Evolutionary conservation across 2,329 filamentous ascomycete species (phyloP).

Genomic region (Cordyceps cateniannulata): DNA sequence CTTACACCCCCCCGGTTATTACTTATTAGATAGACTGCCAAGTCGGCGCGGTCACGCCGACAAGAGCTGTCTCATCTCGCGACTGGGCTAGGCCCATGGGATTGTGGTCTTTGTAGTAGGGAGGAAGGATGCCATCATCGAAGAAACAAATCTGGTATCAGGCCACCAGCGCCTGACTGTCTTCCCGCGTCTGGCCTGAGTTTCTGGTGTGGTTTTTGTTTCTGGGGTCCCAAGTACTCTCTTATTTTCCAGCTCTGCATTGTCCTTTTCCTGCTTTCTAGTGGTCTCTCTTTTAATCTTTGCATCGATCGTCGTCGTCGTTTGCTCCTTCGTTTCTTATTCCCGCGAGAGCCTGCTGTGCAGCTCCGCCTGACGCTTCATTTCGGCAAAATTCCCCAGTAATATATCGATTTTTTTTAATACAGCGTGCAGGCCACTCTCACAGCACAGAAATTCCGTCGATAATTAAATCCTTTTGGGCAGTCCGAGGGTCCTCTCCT

Average conservation of each 20-base stretch:
- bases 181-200: no score
- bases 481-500: not conserved
- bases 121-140: not conserved
- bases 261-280: not conserved
- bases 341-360: not conserved
- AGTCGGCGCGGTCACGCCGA: no score
- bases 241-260: not conserved
- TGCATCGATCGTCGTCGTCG: not conserved
- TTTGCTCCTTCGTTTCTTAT: not conserved
- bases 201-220: not conserved
- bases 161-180: not conserved
- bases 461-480: not conserved
- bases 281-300: not conserved
- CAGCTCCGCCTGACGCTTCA: not conserved
- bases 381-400: not conserved
- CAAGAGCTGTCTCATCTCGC: not conserved
- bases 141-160: constrained; percentile 9
- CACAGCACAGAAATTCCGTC: not conserved
- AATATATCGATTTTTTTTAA: not conserved
- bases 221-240: not conserved
- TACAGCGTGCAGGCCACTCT: not conserved
- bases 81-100: not conserved
- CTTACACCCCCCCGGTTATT: no score
- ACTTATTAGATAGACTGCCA: no score
- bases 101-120: not conserved